Evolutionary conservation across 805 yeast genomes (phyloP).

Genomic region (Blastobotrys peoriensis): DNA sequence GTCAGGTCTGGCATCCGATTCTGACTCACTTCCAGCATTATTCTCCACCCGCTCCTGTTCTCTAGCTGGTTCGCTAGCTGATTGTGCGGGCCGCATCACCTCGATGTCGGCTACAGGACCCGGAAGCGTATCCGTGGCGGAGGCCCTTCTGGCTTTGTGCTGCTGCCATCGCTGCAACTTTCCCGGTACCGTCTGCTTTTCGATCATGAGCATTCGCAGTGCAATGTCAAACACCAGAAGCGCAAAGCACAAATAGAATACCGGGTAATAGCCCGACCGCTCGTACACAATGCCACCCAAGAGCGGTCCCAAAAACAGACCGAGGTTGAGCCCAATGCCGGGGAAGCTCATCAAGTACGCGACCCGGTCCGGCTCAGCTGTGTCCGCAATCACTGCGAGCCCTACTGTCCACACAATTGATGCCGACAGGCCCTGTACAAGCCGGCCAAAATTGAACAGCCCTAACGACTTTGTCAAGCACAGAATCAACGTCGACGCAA

Average conservation of each 20-base stretch:
- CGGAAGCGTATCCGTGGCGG: neutral
- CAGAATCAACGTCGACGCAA: slow-evolving; percentile 28
- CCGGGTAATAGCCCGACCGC: slow-evolving; percentile 29
- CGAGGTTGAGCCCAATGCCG: slow-evolving; percentile 27
- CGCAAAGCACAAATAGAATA: slow-evolving; percentile 28
- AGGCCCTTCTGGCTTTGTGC: neutral
- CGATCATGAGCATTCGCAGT: slow-evolving; percentile 30
- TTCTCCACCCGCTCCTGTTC: neutral
- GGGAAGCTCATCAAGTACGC: slow-evolving; percentile 29
- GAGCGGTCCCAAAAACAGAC: slow-evolving; percentile 30
- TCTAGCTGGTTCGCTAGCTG: neutral
- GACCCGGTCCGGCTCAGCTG: slow-evolving; percentile 24
- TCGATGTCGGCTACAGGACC: neutral
- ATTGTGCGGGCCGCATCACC: neutral
- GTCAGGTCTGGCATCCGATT: neutral
- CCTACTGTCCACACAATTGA: slow-evolving; percentile 33
- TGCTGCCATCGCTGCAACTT: slow-evolving; percentile 9
- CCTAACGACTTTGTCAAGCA: slow-evolving; percentile 24
- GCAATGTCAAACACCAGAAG: slow-evolving; percentile 26
- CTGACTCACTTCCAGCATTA: neutral
- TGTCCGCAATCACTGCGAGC: slow-evolving; percentile 29
- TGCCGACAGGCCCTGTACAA: slow-evolving; percentile 31
- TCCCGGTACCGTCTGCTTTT: slow-evolving; percentile 14
- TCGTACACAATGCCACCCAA: slow-evolving; percentile 32
- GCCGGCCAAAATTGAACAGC: slow-evolving; percentile 27